Evolutionary conservation across 371 early-diverging fungal species (phyloP).

Genomic region (Mucor plumbeus): DNA sequence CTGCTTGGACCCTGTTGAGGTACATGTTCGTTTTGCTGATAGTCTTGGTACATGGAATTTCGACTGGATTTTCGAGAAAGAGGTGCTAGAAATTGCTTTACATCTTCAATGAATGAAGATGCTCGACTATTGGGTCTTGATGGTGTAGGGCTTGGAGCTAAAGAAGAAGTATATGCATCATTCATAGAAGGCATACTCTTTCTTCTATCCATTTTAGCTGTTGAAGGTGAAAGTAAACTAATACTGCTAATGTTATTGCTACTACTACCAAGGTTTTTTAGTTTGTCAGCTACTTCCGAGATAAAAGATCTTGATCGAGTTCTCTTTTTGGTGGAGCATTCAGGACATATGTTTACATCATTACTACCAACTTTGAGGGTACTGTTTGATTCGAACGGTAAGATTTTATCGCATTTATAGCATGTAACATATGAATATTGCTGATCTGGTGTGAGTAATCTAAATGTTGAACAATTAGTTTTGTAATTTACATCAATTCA

Average conservation of each 20-base stretch:
- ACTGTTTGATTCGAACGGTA: background rate
- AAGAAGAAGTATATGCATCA: background rate
- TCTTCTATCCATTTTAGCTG: conserved; percentile 14
- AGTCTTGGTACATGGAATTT: conserved; percentile 27
- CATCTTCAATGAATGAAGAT: conserved; percentile 34
- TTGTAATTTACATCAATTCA: background rate
- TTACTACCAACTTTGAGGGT: background rate
- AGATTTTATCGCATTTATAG: conserved; percentile 13
- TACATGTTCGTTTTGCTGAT: background rate
- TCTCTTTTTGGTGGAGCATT: conserved; percentile 18
- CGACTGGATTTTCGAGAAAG: conserved; percentile 31
- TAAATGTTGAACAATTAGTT: background rate
- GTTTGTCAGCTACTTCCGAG: conserved; percentile 23
- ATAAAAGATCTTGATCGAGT: conserved; percentile 28
- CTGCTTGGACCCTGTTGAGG: conserved; percentile 5
- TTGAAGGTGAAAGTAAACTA: conserved; percentile 10
- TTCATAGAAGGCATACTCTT: conserved; percentile 32
- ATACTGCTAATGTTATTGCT: background rate
- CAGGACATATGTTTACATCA: conserved; percentile 11
- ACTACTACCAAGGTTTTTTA: conserved; percentile 22
- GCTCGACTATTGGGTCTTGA: conserved; percentile 30
- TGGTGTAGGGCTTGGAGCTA: conserved; percentile 15
- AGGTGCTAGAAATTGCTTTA: conserved; percentile 30
- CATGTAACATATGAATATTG: conserved; percentile 13
- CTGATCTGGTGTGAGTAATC: conserved; percentile 3